A percentile compares a stretch with the other conserved stretches of the same genome.
These are phyloP conservation scores for Trichoderma pleuroti DNA, from an alignment of 2,329 filamentous ascomycete genomes.

Conservation along the genomic window DNA sequence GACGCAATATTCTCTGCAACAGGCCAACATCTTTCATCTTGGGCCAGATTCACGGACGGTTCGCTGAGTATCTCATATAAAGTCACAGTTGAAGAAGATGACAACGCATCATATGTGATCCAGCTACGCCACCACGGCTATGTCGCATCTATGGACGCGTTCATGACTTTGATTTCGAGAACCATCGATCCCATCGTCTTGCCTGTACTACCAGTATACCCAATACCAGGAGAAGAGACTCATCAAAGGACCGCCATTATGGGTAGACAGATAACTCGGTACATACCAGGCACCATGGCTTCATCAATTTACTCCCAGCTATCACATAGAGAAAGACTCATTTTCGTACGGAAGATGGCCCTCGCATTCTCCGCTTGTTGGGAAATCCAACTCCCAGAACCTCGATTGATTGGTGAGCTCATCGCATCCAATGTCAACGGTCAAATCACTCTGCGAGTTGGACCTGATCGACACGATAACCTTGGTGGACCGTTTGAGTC, in stretches of 20 bases:
- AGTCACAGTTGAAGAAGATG: background rate
- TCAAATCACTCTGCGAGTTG: background rate
- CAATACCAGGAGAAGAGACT: background rate
- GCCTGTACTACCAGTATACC: background rate
- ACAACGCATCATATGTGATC: rapidly evolving
- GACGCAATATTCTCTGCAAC: background rate
- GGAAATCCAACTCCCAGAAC: background rate
- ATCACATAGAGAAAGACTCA: background rate
- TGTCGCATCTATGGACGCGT: background rate
- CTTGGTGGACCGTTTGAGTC: background rate
- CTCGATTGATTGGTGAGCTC: background rate
- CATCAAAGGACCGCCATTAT: background rate
- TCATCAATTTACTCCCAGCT: rapidly evolving
- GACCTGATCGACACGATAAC: background rate
- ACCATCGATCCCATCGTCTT: background rate
- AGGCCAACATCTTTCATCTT: background rate
- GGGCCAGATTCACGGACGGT: background rate
- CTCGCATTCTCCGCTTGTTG: background rate
- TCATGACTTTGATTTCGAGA: background rate
- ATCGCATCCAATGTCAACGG: background rate
- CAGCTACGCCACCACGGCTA: rapidly evolving
- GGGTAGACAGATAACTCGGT: background rate
- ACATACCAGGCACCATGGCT: background rate
- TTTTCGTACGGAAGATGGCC: background rate
- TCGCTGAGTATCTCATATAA: background rate